Conservation (phyloP, 2,329 filamentous ascomycete genomes). For the Aspergillus terreus region DNA sequence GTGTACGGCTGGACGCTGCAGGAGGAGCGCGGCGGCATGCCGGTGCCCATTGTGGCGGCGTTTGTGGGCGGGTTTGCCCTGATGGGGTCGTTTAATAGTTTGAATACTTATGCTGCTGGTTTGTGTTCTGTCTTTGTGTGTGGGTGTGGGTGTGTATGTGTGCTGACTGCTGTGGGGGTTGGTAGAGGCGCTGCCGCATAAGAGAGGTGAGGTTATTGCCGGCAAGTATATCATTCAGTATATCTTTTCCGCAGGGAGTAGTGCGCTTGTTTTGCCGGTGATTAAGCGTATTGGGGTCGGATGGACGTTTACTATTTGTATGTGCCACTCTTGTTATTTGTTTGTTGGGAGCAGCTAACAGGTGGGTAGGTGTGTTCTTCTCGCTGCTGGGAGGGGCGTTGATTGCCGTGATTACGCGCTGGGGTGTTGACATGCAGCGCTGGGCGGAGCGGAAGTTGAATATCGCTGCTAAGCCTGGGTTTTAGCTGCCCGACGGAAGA, state of each 20-base stretch:
- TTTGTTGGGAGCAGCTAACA: neutral
- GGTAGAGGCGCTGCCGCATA: slow-evolving; percentile 40
- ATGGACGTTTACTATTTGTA: slow-evolving; percentile 72
- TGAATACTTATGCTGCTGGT: slow-evolving; percentile 64
- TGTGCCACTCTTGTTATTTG: slow-evolving; percentile 36
- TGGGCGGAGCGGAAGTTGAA: slow-evolving; percentile 27
- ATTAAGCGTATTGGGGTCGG: slow-evolving; percentile 71
- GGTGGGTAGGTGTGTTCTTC: slow-evolving; percentile 23
- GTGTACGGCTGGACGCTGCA: slow-evolving; percentile 66
- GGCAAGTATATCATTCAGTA: slow-evolving; percentile 79
- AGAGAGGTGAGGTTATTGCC: slow-evolving; percentile 69
- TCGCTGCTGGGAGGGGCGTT: slow-evolving; percentile 25
- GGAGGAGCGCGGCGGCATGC: slow-evolving; percentile 51
- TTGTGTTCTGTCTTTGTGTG: slow-evolving; percentile 1
- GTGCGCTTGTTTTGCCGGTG: slow-evolving; percentile 67
- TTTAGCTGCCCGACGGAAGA: neutral
- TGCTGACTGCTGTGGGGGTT: neutral
- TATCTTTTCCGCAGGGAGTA: slow-evolving; percentile 66
- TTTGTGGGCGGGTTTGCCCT: slow-evolving; percentile 70
- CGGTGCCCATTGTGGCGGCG: slow-evolving; percentile 64
- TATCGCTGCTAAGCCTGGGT: slow-evolving; percentile 12
- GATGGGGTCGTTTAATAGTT: slow-evolving; percentile 67
- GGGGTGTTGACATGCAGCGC: slow-evolving; percentile 32
- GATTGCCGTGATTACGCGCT: slow-evolving; percentile 26
- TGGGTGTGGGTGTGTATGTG: neutral